Percentiles rank a stretch among this genome's conserved stretches.
Evolutionary conservation across 306 rosid species (phyloP).

Genomic region (Lagenaria siceraria): DNA sequence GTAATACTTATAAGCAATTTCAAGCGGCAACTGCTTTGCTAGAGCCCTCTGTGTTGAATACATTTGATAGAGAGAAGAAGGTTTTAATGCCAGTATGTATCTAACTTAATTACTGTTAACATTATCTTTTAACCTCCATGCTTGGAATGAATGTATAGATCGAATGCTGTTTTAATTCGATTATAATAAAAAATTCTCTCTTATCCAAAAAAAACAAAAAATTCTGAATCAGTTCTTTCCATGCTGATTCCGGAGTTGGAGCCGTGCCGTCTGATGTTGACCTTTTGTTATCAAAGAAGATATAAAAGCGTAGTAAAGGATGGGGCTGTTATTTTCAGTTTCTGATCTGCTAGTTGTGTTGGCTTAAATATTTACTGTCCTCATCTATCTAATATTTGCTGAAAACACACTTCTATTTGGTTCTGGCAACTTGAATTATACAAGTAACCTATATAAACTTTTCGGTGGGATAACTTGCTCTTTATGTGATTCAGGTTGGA

Average conservation of each 20-base stretch:
- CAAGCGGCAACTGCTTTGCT: constrained; percentile 20
- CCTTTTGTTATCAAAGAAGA: not conserved
- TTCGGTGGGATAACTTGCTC: constrained; percentile 13
- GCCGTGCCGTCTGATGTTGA: not conserved
- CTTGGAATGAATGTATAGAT: not conserved
- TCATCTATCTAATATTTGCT: not conserved
- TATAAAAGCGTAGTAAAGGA: not conserved
- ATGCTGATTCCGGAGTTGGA: not conserved
- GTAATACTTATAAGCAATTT: constrained; percentile 29
- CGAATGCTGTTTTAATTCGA: not conserved
- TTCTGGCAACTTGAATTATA: not conserved
- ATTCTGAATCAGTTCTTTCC: not conserved
- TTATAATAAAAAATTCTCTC: not conserved
- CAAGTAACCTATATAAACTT: not conserved
- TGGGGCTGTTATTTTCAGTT: not conserved
- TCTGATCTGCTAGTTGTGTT: not conserved
- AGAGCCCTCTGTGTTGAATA: constrained; percentile 38
- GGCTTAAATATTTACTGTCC: not conserved
- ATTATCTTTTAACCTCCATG: not conserved
- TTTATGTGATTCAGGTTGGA: constrained; percentile 41
- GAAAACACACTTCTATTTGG: not conserved
- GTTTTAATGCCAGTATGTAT: constrained; percentile 41
- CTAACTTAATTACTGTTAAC: constrained; percentile 1
- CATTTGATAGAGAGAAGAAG: constrained; percentile 48
- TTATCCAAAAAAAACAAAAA: too few species aligned